Conservation (phyloP, 2,329 filamentous ascomycete genomes). For the Botrytis deweyae region DNA sequence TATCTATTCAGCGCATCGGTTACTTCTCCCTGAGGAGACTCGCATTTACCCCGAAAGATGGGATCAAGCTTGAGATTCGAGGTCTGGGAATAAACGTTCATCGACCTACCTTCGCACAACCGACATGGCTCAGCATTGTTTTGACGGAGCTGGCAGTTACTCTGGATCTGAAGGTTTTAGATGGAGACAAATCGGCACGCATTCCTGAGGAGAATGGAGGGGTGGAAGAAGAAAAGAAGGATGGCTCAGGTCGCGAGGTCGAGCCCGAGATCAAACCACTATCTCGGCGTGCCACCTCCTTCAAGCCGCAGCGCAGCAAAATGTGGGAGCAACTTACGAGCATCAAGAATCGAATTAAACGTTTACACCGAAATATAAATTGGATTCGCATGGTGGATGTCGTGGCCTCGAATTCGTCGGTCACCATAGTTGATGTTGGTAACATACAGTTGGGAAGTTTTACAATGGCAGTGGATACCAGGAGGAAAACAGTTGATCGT, state of each 20-base stretch:
- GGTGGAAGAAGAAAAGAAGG: constrained; percentile 31
- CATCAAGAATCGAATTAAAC: constrained; percentile 82
- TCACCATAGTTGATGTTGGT: constrained; percentile 78
- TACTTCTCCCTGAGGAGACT: constrained; percentile 90
- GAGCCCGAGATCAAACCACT: constrained; percentile 30
- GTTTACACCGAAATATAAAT: constrained; percentile 78
- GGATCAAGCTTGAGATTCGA: constrained; percentile 83
- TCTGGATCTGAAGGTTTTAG: constrained; percentile 69
- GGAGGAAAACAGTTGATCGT: constrained; percentile 86
- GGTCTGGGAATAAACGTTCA: constrained; percentile 86
- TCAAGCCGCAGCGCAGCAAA: constrained; percentile 55
- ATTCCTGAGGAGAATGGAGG: constrained; percentile 31
- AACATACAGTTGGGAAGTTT: constrained; percentile 81
- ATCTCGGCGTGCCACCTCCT: constrained; percentile 31
- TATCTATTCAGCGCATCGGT: constrained; percentile 94
- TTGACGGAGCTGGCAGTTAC: constrained; percentile 83
- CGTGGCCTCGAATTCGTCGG: constrained; percentile 74
- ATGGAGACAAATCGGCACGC: constrained; percentile 43
- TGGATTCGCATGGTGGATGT: constrained; percentile 91
- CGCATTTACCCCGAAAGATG: constrained; percentile 85
- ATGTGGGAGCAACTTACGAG: constrained; percentile 79
- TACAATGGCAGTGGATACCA: constrained; percentile 84
- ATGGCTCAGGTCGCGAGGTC: constrained; percentile 27
- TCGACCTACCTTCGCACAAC: constrained; percentile 92
- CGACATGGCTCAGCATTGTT: constrained; percentile 92